Percentiles rank a stretch among this genome's conserved stretches.
These are phyloP conservation scores for Beta vulgaris DNA, from an alignment of 148 eudicot species.

Conservation along the genomic window DNA sequence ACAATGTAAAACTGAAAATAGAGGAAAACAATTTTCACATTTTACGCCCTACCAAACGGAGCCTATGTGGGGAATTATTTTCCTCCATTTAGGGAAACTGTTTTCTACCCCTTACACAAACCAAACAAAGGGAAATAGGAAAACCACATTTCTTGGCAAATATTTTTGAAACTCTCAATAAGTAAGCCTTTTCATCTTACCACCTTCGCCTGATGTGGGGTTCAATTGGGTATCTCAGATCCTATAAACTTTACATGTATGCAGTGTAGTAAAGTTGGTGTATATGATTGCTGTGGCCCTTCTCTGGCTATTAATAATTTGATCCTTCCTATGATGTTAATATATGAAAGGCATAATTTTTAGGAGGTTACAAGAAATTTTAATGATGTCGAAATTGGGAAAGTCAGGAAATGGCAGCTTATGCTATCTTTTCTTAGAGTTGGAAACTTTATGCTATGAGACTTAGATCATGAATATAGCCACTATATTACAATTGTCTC, in stretches of 20 bases:
- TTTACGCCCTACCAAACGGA: too few species aligned
- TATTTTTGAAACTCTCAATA: too few species aligned
- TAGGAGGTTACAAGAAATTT: not conserved
- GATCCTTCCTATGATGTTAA: not conserved
- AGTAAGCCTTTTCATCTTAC: too few species aligned
- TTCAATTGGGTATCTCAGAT: not conserved
- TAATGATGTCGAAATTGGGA: not conserved
- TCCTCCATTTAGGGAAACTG: too few species aligned
- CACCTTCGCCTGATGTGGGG: too few species aligned
- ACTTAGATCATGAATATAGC: not conserved
- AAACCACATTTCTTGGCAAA: too few species aligned
- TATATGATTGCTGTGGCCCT: not conserved
- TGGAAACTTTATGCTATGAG: not conserved
- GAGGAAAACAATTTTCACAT: too few species aligned
- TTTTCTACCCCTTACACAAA: too few species aligned
- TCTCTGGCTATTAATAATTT: not conserved
- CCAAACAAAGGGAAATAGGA: too few species aligned
- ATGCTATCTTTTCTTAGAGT: not conserved
- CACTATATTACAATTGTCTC: not conserved
- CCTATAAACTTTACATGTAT: not conserved
- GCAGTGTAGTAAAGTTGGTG: not conserved
- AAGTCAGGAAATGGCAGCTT: not conserved
- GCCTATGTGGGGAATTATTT: too few species aligned
- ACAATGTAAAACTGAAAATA: too few species aligned
- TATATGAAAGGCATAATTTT: not conserved